Evolutionary conservation across 2,329 filamentous ascomycete species (phyloP).

Genomic region (Beauveria brongniartii): DNA sequence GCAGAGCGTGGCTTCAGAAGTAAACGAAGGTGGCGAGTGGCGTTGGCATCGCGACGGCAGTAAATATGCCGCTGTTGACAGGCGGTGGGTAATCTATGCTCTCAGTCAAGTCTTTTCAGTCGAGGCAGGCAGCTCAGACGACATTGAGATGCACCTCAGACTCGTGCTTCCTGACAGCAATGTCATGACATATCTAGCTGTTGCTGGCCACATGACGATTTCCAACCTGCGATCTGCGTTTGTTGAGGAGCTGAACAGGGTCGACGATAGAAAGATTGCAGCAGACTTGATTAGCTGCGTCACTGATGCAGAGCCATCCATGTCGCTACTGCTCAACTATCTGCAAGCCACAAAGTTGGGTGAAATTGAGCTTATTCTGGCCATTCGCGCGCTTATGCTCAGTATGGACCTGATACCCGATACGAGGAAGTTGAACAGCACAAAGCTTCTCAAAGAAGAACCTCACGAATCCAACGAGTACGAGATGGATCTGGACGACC

Average conservation of each 20-base stretch:
- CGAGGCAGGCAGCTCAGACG: constrained; percentile 33
- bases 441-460: constrained; percentile 25
- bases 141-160: constrained; percentile 23
- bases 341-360: constrained; percentile 58
- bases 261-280: constrained; percentile 40
- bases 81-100: constrained; percentile 56
- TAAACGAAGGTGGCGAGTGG: constrained; percentile 36
- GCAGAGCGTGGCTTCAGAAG: constrained; percentile 10
- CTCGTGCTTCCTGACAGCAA: constrained; percentile 42
- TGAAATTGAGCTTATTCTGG: constrained; percentile 56
- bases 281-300: constrained; percentile 56
- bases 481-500: constrained; percentile 49
- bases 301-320: constrained; percentile 57
- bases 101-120: constrained; percentile 55
- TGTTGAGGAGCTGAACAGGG: constrained; percentile 35
- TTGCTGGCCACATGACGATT: constrained; percentile 51
- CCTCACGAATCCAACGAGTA: constrained; percentile 25
- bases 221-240: constrained; percentile 53
- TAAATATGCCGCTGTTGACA: constrained; percentile 49
- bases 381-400: constrained; percentile 58
- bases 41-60: constrained; percentile 35
- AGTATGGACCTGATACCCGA: constrained; percentile 55
- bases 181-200: constrained; percentile 49
- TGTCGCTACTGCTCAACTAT: constrained; percentile 58
- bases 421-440: constrained; percentile 23